Base-by-base conservation (phyloP, 805 yeast genomes). In the Metschnikowia continentalis region DNA sequence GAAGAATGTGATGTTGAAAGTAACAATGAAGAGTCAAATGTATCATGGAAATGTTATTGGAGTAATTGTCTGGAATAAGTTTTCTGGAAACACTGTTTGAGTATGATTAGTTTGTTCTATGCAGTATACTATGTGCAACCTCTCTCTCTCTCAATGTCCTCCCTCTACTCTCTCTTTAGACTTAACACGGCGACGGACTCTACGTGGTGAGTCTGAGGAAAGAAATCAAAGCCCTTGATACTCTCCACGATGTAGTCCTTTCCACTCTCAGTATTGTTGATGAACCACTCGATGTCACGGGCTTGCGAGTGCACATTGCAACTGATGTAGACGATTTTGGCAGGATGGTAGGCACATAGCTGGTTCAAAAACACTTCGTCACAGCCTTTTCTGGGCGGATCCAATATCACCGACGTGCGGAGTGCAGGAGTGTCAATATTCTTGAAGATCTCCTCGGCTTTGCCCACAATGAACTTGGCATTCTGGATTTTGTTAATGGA, bases 301-400 rank as follows among this genome's bases (percentile, higher is more conserved):
- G 98, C 98, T 69, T 94, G 99, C 17, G 97, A 89, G 71, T 92
- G 97, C 45, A 94, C 99, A 64, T 94, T 94, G 75, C 99, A 94
- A 54, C 96, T 89, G 51, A 94, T 88, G 70, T 94, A 94, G n/a
- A 94, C 95, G 49, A 94, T 82, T 60, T 84, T 83, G 14, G 86
- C 86, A 2, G 99, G 98, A 54, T 80, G 75, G 69, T 88, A 94
- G 19, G 76, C 88, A 19, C 94, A 79, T 51, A 94, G 75, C 71
- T 94, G 99, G 57, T 85, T 82, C 68, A 94, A 75, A 64, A 94
- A 94, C 8, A 82, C 82, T 47, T 83, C 87, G 67, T 91, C 97
- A 68, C 98, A 92, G 1, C 99, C 99, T 68, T 92, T 94, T 67
- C 99, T 83, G 40, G 98, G 96, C 3, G 99, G 99, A 68, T 94